Evolutionary conservation across 371 early-diverging fungal species (phyloP).

Genomic region (Syncephalastrum contaminatum): DNA sequence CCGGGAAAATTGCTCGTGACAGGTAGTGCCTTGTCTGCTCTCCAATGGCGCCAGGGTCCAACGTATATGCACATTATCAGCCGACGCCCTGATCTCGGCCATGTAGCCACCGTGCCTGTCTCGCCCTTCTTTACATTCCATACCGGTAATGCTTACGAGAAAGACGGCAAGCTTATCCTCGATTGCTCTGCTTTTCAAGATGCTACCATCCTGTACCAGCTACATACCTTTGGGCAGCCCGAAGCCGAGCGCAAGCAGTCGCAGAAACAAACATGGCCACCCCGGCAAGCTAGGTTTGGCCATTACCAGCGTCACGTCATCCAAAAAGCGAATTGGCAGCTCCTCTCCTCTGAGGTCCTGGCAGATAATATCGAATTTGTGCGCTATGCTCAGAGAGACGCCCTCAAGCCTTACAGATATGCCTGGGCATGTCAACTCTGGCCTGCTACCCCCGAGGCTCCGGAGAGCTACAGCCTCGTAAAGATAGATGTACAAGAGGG

Average conservation of each 20-base stretch:
- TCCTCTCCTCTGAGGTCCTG: slow-evolving; percentile 2
- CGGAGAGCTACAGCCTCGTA: slow-evolving; percentile 34
- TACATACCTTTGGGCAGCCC: slow-evolving; percentile 32
- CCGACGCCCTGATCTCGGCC: slow-evolving; percentile 30
- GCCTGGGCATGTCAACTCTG: slow-evolving; percentile 17
- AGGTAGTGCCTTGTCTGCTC: slow-evolving; percentile 39
- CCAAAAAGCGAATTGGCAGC: slow-evolving; percentile 6
- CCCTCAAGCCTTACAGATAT: slow-evolving; percentile 34
- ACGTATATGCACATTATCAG: slow-evolving; percentile 51
- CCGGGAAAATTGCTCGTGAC: slow-evolving; percentile 40
- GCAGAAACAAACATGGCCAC: slow-evolving; percentile 17
- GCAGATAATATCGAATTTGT: slow-evolving; percentile 53
- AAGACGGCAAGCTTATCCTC: slow-evolving; percentile 27
- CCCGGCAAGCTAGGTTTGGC: slow-evolving; percentile 27
- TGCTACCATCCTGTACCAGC: slow-evolving; percentile 35
- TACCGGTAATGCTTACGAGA: slow-evolving; percentile 46
- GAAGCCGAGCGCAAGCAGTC: slow-evolving; percentile 1
- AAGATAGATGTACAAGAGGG: slow-evolving; percentile 41
- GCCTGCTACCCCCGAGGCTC: neutral
- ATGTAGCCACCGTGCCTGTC: slow-evolving; percentile 47
- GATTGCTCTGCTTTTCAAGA: slow-evolving; percentile 31
- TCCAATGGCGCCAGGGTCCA: slow-evolving; percentile 33
- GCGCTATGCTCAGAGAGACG: slow-evolving; percentile 15
- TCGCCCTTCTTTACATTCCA: slow-evolving; percentile 57
- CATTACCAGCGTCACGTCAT: slow-evolving; percentile 23